These are phyloP conservation scores for Achaetomium macrosporum DNA, from an alignment of 2,329 filamentous ascomycete species.

Conservation along the genomic window DNA sequence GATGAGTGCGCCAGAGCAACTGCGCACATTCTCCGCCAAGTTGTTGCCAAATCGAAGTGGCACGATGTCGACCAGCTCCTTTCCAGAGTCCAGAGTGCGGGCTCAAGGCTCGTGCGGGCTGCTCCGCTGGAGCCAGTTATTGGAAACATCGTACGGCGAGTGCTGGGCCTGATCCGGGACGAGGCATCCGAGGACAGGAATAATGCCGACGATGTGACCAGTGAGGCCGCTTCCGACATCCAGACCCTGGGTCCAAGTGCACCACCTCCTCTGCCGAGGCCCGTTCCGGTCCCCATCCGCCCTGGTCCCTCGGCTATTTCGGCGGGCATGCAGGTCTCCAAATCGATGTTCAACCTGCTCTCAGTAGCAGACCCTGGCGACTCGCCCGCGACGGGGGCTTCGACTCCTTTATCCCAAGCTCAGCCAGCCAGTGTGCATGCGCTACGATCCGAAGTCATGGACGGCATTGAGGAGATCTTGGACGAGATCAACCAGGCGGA, in stretches of 20 bases:
- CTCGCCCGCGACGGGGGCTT: conserved; percentile 34
- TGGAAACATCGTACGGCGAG: conserved; percentile 87
- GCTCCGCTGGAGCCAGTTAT: conserved; percentile 88
- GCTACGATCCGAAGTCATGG: conserved; percentile 82
- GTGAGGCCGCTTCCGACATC: conserved; percentile 53
- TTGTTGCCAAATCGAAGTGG: conserved; percentile 77
- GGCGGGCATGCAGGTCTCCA: conserved; percentile 59
- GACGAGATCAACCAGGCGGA: conserved; percentile 92
- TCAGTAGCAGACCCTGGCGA: conserved; percentile 59
- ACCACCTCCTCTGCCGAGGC: conserved; percentile 9
- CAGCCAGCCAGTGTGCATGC: conserved; percentile 53
- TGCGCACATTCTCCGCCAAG: conserved; percentile 77
- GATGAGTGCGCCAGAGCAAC: conserved; percentile 88
- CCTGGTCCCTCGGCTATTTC: conserved; percentile 58
- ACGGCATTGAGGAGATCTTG: conserved; percentile 91
- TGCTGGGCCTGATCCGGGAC: conserved; percentile 85
- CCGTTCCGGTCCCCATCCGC: conserved; percentile 29
- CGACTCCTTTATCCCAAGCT: conserved; percentile 30
- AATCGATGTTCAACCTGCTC: conserved; percentile 84
- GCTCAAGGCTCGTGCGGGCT: conserved; percentile 70
- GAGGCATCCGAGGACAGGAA: conserved; percentile 79
- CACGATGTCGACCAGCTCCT: conserved; percentile 73
- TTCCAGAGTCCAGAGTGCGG: conserved; percentile 71
- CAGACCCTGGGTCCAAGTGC: conserved; percentile 20
- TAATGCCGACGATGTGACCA: conserved; percentile 52